Base-by-base conservation (phyloP, 2,329 filamentous ascomycete species). In the Mycocentrospora acerina region DNA sequence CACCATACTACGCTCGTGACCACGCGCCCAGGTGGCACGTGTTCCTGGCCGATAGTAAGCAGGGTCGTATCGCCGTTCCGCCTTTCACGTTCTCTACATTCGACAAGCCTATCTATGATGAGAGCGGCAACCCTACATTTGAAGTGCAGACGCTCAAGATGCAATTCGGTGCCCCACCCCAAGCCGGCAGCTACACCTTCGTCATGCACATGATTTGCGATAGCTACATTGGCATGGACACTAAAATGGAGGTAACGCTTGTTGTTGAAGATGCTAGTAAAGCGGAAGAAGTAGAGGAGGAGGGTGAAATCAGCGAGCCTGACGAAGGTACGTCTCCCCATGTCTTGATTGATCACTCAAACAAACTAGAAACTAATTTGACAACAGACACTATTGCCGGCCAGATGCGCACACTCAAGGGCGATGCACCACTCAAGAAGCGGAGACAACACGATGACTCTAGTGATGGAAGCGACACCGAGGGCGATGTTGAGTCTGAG, bases 291-390 rank as follows among this genome's bases (percentile, higher is more conserved):
- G 83, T 95, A 62, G 80, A 81, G 35, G 86, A 83, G 32, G 90
- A 96, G 53, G 93, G 95, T 58, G 93, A 98, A 42, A 98, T 98
- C 53, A 95, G 88, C 64, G 93, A 98, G 67, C 93, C 94, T 24
- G 93, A 97, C 49, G 93, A 98, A 76, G 93, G 93, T 95, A 78
- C 75, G 84, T 75, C 18, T 35, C 16, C n/a, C 29, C 30, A 37
- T 33, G 39, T 48, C 14, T 24, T 35, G 30, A 33, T 24, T 17
- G 30, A 42, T 32, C 28, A 39, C 33, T 14, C 18, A 11, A 15
- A 39, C 12, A 5, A 24, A 36, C 31, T 31, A 35, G 18, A 40
- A 27, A 40, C 59, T 69, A 51, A 69, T 44, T 28, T 34, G 16
- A 41, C 36, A 44, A 57, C 39, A 94, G 89, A 95, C 70, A 90